Conservation (phyloP, 2,329 filamentous ascomycete genomes). For the Volutella citrinella region DNA sequence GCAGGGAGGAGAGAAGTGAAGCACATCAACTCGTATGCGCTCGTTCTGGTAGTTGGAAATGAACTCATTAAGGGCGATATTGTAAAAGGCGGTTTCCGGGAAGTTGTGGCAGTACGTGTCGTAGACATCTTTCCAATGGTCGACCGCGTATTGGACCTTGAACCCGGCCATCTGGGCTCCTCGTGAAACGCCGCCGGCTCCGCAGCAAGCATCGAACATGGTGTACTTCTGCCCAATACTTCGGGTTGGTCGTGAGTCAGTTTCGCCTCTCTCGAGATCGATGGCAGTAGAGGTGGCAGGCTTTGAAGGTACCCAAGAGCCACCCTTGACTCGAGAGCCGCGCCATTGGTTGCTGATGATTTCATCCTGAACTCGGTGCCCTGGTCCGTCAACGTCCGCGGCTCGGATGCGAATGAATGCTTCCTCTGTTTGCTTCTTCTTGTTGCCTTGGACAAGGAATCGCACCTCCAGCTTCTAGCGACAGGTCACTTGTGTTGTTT, state of each 20-base stretch:
- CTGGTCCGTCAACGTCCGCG: slow-evolving; percentile 27
- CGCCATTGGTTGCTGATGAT: slow-evolving; percentile 32
- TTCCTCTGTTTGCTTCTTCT: slow-evolving; percentile 33
- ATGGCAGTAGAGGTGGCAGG: slow-evolving; percentile 8
- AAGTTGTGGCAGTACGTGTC: slow-evolving; percentile 61
- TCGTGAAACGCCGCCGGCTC: slow-evolving; percentile 67
- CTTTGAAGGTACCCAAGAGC: slow-evolving; percentile 26
- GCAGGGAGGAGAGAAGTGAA: slow-evolving; percentile 76
- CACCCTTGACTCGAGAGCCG: slow-evolving; percentile 26
- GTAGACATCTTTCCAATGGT: slow-evolving; percentile 56
- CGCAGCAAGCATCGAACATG: slow-evolving; percentile 69
- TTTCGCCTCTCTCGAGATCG: slow-evolving; percentile 20
- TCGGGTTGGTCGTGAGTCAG: slow-evolving; percentile 4
- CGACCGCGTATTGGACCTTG: slow-evolving; percentile 59
- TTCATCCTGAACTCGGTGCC: slow-evolving; percentile 29
- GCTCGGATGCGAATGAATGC: slow-evolving; percentile 30
- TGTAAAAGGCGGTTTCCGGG: slow-evolving; percentile 43
- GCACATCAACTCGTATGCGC: slow-evolving; percentile 56
- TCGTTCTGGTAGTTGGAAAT: slow-evolving; percentile 30
- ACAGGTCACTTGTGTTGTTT: slow-evolving; percentile 41
- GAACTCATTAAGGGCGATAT: slow-evolving; percentile 48
- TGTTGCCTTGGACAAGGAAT: slow-evolving; percentile 20
- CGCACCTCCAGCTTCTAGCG: slow-evolving; percentile 43
- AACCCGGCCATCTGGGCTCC: slow-evolving; percentile 61
- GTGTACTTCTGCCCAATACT: slow-evolving; percentile 52